phyloP scores from a whole-genome alignment of 2,329 filamentous ascomycete genomes.

The Talaromyces piceae region DNA sequence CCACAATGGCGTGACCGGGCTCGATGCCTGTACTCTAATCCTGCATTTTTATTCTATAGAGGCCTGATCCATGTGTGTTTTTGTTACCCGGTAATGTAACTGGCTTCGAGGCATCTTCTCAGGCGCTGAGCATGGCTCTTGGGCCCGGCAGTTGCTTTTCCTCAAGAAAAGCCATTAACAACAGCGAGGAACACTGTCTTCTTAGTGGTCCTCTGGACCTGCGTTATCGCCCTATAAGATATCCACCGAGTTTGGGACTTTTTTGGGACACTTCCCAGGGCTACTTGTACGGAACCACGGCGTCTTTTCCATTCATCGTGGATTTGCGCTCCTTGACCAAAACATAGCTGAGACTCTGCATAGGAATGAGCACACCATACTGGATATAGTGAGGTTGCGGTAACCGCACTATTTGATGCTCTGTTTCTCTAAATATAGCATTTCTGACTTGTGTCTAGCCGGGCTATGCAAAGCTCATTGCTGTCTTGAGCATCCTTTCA shows the following conservation, averaged over 20 bases:
- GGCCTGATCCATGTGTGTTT: too few relatives aligned
- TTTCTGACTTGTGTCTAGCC: slow-evolving; percentile 1
- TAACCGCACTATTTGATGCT: too few relatives aligned
- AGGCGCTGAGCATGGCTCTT: too few relatives aligned
- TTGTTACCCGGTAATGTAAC: too few relatives aligned
- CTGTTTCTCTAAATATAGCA: too few relatives aligned
- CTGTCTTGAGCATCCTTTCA: slow-evolving; percentile 6
- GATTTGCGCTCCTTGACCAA: too few relatives aligned
- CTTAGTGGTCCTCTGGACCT: not conserved
- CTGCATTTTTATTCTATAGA: too few relatives aligned
- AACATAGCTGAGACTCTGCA: not conserved
- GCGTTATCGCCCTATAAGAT: not conserved
- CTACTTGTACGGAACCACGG: slow-evolving; percentile 8
- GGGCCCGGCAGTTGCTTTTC: too few relatives aligned
- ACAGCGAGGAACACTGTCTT: too few relatives aligned
- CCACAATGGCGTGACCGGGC: not conserved
- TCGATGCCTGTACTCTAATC: not conserved
- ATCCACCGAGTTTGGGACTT: too few relatives aligned
- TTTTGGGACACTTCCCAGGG: slow-evolving; percentile 9
- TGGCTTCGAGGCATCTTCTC: too few relatives aligned
- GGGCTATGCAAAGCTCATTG: slow-evolving; percentile 8
- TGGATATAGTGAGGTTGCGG: slow-evolving; percentile 7
- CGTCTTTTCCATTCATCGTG: slow-evolving; percentile 9
- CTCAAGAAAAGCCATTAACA: too few relatives aligned
- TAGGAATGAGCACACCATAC: slow-evolving; percentile 9